phyloP scores from a whole-genome alignment of 2,329 filamentous ascomycete genomes.

The Colletotrichum neosansevieriae region DNA sequence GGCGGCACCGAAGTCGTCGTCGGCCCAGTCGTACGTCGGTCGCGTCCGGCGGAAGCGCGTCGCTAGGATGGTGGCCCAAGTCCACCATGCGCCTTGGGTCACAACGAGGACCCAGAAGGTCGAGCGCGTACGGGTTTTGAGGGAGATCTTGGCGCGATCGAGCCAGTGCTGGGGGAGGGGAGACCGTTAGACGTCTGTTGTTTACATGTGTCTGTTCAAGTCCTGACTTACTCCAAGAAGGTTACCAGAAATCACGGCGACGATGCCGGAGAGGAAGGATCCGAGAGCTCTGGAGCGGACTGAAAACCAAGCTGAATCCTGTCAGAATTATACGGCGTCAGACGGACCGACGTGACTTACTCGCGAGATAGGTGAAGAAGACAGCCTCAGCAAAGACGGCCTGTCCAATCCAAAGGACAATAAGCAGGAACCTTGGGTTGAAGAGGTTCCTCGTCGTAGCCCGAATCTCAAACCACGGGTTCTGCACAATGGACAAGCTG shows the following conservation, averaged over 20 bases:
- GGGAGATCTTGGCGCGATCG: slow-evolving; percentile 66
- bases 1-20: slow-evolving; percentile 71
- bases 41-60: slow-evolving; percentile 68
- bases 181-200: slow-evolving; percentile 25
- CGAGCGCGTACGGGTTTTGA: slow-evolving; percentile 65
- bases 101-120: slow-evolving; percentile 66
- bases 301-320: slow-evolving; percentile 70
- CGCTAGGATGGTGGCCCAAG: slow-evolving; percentile 76
- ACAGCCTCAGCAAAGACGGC: slow-evolving; percentile 79
- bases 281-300: slow-evolving; percentile 77
- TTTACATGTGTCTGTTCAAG: neutral
- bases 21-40: slow-evolving; percentile 75
- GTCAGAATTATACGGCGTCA: slow-evolving; percentile 40
- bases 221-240: slow-evolving; percentile 65
- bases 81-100: slow-evolving; percentile 78
- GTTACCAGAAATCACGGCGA: slow-evolving; percentile 75
- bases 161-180: slow-evolving; percentile 60
- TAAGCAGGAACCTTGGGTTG: slow-evolving; percentile 70
- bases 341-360: slow-evolving; percentile 45
- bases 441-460: slow-evolving; percentile 70
- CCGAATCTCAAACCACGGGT: slow-evolving; percentile 70
- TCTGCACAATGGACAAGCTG: slow-evolving; percentile 66
- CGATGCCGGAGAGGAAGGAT: slow-evolving; percentile 76
- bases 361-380: slow-evolving; percentile 75
- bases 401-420: slow-evolving; percentile 77